Base-by-base conservation (phyloP, 306 rosid genomes). In the Calophaca sinica region DNA sequence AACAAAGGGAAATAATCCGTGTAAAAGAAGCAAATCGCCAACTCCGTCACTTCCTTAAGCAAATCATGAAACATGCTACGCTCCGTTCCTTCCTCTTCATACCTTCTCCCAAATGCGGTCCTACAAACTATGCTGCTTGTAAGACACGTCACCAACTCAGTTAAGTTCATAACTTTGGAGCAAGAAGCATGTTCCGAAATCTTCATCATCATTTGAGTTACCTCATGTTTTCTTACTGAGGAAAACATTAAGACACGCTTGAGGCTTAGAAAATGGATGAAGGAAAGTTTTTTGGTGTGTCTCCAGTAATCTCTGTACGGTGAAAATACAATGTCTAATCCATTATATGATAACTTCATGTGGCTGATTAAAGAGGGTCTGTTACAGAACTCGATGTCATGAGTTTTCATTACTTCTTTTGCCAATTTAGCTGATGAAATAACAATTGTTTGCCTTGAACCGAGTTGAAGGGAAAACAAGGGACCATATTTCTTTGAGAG, bases 351-450 rank as follows among this genome's bases (percentile, higher is more conserved):
- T 0, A 72, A 0, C 36, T 42, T 79, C 75, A 48, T 61, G 9
- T 9, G 62, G 33, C 48, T 13, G 10, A n/a, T 13, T 12, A 79
- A 38, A 11, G 60, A 10, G 0, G 73, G 78, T 8, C 83, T 1
- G 2, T 54, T 50, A 52, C 73, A 79, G 2, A 71, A 63, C 0
- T 38, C 55, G 2, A 45, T 52, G 28, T 77, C 81, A 3, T 77
- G 75, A n/a, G 58, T 46, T 77, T 42, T 70, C 38, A 60, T 6
- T 8, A 41, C 62, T 31, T 69, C 70, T 11, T 78, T 69, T 11
- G 76, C 81, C 11, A 78, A 2, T 69, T 78, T 50, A 2, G 81
- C 38, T 8, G 81, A 78, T 44, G 81, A 69, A 29, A 78, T 26
- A 28, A 78, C 64, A 6, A 69, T 4, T 6, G 76, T 49, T 38